Evolutionary conservation across 768 basidiomycete species (phyloP).

Genomic region (Grammothele lineata): DNA sequence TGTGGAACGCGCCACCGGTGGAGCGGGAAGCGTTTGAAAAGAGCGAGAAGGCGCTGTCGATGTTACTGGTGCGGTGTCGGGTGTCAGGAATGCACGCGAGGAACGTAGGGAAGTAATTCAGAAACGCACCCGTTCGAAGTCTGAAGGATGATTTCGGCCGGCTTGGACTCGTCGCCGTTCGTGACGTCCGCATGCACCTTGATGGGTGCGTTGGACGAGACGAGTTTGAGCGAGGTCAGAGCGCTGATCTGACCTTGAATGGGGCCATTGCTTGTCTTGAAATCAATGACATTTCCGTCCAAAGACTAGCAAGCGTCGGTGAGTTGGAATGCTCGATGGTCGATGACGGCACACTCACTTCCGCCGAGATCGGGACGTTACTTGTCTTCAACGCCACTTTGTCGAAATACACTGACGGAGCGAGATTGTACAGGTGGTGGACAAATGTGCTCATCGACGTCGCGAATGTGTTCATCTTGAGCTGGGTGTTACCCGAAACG

Average conservation of each 20-base stretch:
- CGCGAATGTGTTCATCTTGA: conserved; percentile 26
- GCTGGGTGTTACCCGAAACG: conserved; percentile 2
- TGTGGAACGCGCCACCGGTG: conserved; percentile 30
- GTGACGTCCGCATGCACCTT: conserved; percentile 24
- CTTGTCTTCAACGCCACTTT: conserved; percentile 19
- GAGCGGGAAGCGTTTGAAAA: conserved; percentile 21
- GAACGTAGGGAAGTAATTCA: not conserved
- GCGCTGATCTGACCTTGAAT: conserved; percentile 37
- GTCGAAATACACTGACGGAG: conserved; percentile 26
- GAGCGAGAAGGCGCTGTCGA: conserved; percentile 31
- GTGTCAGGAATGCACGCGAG: not conserved
- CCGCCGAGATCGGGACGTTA: conserved; percentile 24
- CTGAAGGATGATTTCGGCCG: conserved; percentile 29
- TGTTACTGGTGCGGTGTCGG: conserved; percentile 22
- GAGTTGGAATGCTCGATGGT: too few species aligned
- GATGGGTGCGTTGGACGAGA: conserved; percentile 34
- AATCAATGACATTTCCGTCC: conserved; percentile 15
- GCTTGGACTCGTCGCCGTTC: conserved; percentile 17
- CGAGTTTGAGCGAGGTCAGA: conserved; percentile 23
- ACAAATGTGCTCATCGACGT: conserved; percentile 27
- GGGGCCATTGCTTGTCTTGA: conserved; percentile 30
- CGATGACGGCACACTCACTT: too few species aligned
- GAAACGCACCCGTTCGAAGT: conserved; percentile 41
- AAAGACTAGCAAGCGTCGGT: conserved; percentile 36
- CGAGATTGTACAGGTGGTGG: conserved; percentile 27